Evolutionary conservation across 2,329 filamentous ascomycete genomes (phyloP).

Genomic region (Aureobasidium mangrovei): DNA sequence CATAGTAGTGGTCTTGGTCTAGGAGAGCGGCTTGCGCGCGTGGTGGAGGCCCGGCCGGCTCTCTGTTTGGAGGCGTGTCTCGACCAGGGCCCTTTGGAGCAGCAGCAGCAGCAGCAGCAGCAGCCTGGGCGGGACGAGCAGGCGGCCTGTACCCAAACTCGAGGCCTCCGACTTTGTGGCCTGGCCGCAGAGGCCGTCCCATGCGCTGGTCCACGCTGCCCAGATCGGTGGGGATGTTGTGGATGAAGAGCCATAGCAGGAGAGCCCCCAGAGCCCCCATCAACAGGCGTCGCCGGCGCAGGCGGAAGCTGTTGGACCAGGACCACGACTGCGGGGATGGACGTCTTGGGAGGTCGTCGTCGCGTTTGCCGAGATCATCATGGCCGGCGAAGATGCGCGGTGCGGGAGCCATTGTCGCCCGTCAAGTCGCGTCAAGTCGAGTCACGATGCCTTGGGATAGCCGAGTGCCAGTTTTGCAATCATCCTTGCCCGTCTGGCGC

Average conservation of each 20-base stretch:
- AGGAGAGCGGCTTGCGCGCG: constrained; percentile 11
- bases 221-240: constrained; percentile 51
- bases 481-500: no score
- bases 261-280: constrained; percentile 35
- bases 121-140: background rate
- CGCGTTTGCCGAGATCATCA: constrained; percentile 56
- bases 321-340: constrained; percentile 20
- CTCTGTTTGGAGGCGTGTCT: constrained; percentile 7
- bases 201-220: constrained; percentile 19
- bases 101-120: constrained; percentile 17
- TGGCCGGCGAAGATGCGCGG: constrained; percentile 33
- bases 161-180: constrained; percentile 13
- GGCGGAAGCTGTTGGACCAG: constrained; percentile 27
- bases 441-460: no score
- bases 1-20: constrained; percentile 44
- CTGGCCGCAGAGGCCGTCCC: constrained; percentile 19
- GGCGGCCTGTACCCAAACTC: constrained; percentile 15
- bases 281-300: constrained; percentile 43
- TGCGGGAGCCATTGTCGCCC: background rate
- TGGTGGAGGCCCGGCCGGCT: constrained; percentile 16
- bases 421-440: background rate
- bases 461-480: no score
- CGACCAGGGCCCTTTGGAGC: constrained; percentile 28
- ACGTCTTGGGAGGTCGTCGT: constrained; percentile 47
- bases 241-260: constrained; percentile 55